Conservation (phyloP, 441 rosid genomes). For the Kokia cookei region DNA sequence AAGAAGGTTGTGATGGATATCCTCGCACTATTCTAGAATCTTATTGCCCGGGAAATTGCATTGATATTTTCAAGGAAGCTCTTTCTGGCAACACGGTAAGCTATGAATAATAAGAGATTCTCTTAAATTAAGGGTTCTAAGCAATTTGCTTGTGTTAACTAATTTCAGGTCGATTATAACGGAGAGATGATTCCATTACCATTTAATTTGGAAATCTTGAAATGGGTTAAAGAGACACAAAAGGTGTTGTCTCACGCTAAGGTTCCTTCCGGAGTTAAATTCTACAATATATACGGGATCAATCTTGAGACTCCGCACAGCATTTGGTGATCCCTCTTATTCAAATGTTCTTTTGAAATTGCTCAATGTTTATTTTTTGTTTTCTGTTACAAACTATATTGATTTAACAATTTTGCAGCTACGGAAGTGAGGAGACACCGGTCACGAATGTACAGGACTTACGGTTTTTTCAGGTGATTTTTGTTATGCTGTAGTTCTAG, state of each 20-base stretch:
- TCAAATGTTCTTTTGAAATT: not conserved
- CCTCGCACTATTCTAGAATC: conserved; percentile 59
- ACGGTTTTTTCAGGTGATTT: conserved; percentile 53
- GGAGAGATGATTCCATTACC: conserved; percentile 69
- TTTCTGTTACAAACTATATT: conserved; percentile 5
- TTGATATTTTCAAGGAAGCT: conserved; percentile 55
- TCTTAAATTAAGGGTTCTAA: not conserved
- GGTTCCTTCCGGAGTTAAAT: conserved; percentile 82
- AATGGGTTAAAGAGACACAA: conserved; percentile 75
- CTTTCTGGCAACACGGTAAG: conserved; percentile 71
- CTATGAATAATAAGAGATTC: not conserved
- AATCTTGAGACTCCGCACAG: conserved; percentile 86
- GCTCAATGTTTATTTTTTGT: not conserved
- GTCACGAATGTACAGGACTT: conserved; percentile 51
- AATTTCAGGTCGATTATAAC: conserved; percentile 59
- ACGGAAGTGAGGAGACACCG: conserved; percentile 75
- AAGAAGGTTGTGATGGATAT: conserved; percentile 38
- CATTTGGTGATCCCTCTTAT: conserved; percentile 58
- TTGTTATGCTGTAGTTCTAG: not conserved
- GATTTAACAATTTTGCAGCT: conserved; percentile 46
- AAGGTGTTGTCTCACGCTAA: conserved; percentile 51
- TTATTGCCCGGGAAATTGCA: conserved; percentile 48
- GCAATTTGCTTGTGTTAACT: not conserved
- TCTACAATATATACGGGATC: conserved; percentile 85
- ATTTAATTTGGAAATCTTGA: conserved; percentile 78